Conservation (phyloP, 2,329 filamentous ascomycete genomes). For the Calonectria naviculata region DNA sequence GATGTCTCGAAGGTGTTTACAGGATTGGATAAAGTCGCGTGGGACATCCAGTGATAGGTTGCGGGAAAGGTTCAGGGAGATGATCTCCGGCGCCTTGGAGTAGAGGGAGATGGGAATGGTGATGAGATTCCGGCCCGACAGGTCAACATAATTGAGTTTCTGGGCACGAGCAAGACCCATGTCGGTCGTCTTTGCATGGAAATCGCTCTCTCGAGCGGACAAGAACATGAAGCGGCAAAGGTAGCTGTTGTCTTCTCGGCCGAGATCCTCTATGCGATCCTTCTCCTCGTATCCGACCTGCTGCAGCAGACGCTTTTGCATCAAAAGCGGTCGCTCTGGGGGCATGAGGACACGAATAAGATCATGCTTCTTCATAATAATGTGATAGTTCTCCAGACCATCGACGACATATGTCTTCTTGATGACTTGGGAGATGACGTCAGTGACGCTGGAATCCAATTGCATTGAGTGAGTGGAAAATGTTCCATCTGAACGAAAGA, state of each 20-base stretch:
- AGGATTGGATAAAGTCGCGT: constrained; percentile 95
- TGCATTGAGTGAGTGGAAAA: constrained; percentile 92
- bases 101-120: constrained; percentile 97
- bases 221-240: constrained; percentile 96
- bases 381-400: constrained; percentile 92
- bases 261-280: constrained; percentile 92
- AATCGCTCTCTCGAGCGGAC: constrained; percentile 87
- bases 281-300: constrained; percentile 90
- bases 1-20: constrained; percentile 91
- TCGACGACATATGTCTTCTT: constrained; percentile 96
- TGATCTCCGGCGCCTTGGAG: constrained; percentile 90
- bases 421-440: constrained; percentile 89
- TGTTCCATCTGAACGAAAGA: constrained; percentile 93
- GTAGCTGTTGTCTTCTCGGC: constrained; percentile 97
- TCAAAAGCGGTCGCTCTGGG: constrained; percentile 84
- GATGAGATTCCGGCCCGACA: constrained; percentile 89
- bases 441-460: constrained; percentile 84
- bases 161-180: constrained; percentile 84
- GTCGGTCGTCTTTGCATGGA: constrained; percentile 75
- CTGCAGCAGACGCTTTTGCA: constrained; percentile 91
- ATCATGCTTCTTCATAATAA: constrained; percentile 94
- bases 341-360: constrained; percentile 83
- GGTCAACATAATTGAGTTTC: constrained; percentile 94
- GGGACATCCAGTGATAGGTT: constrained; percentile 94
- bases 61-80: constrained; percentile 91